phyloP scores from a whole-genome alignment of 2,329 filamentous ascomycete genomes.

The Scedosporium apiospermum region DNA sequence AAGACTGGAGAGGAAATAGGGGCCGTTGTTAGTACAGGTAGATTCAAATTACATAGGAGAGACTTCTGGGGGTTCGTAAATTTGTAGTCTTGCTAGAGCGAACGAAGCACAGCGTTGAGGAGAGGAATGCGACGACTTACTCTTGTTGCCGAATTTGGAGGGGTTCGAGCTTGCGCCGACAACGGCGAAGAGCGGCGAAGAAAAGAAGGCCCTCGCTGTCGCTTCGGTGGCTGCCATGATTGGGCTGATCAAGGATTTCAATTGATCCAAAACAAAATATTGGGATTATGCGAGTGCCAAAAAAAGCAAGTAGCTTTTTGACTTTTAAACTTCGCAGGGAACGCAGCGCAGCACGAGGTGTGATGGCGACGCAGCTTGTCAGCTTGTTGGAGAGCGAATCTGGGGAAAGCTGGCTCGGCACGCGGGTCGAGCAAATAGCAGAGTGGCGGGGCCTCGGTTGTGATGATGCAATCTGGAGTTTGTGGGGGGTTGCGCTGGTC shows the following conservation, averaged over 20 bases:
- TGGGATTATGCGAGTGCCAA: background rate
- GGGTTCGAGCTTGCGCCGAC: slow-evolving; percentile 82
- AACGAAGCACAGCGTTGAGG: background rate
- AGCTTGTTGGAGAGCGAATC: background rate
- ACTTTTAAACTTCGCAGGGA: background rate
- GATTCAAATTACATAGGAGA: background rate
- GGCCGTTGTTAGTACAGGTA: background rate
- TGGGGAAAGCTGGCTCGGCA: background rate
- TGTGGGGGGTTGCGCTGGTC: no score
- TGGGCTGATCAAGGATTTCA: background rate
- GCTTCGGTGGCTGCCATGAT: slow-evolving; percentile 47
- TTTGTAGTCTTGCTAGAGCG: slow-evolving; percentile 2
- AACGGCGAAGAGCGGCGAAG: slow-evolving; percentile 71
- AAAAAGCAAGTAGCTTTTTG: background rate
- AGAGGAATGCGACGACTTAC: slow-evolving; percentile 34
- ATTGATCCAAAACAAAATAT: background rate
- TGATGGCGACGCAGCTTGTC: background rate
- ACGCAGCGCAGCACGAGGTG: no score
- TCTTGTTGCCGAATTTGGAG: slow-evolving; percentile 80
- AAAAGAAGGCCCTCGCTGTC: slow-evolving; percentile 70
- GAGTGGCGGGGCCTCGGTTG: background rate
- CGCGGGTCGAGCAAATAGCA: background rate
- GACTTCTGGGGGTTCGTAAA: background rate
- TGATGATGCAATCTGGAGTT: background rate
- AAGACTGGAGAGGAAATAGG: slow-evolving; percentile 51